phyloP scores from a whole-genome alignment of 331 rosid genomes.

The Quercus lobata region DNA sequence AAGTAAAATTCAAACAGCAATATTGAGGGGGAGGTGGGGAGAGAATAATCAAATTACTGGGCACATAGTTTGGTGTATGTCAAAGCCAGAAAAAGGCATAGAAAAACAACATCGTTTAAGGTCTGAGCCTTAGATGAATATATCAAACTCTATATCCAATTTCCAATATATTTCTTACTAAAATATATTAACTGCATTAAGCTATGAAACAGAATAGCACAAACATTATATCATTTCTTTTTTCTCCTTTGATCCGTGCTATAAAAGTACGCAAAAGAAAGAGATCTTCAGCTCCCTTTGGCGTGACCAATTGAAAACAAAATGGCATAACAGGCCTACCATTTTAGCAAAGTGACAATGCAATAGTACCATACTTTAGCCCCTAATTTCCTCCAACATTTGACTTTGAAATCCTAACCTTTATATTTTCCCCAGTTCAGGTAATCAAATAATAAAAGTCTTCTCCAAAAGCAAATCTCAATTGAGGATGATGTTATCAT shows the following conservation, averaged over 20 bases:
- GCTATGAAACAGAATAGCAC: neutral
- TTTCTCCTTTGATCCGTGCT: too few relatives aligned
- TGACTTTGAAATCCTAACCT: neutral
- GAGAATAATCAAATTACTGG: neutral
- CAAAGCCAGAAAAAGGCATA: neutral
- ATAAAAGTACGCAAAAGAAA: too few relatives aligned
- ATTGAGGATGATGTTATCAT: neutral
- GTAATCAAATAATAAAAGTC: neutral
- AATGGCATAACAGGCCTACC: too few relatives aligned
- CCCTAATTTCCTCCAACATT: neutral
- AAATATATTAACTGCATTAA: neutral
- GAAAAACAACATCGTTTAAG: neutral
- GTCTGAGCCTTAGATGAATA: neutral
- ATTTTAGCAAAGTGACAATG: neutral
- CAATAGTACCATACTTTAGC: neutral
- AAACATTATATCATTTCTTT: neutral
- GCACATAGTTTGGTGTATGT: neutral
- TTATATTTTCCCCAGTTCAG: neutral
- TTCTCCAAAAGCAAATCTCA: neutral
- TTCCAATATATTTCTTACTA: neutral
- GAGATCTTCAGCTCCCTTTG: too few relatives aligned
- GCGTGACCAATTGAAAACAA: too few relatives aligned
- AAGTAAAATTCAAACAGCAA: conserved; percentile 9
- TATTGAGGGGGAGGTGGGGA: neutral
- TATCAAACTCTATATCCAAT: neutral